phyloP scores from a whole-genome alignment of 768 basidiomycete species.

The Suillus weaverae region DNA sequence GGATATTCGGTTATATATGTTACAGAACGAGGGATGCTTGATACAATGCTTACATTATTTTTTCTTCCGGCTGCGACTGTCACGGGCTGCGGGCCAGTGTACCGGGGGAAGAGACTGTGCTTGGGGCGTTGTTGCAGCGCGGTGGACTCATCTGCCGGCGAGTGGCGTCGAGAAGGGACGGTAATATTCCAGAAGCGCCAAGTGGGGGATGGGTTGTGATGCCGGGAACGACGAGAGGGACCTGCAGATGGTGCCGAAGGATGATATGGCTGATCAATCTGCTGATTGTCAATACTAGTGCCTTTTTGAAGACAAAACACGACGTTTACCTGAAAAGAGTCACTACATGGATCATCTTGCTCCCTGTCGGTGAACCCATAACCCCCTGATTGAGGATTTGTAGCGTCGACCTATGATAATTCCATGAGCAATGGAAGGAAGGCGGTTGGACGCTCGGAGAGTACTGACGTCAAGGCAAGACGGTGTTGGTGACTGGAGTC shows the following conservation, averaged over 20 bases:
- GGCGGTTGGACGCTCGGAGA: background rate
- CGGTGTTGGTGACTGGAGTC: background rate
- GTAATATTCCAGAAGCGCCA: background rate
- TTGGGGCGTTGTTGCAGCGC: background rate
- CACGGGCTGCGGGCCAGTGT: background rate
- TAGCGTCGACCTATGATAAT: background rate
- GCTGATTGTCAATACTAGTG: background rate
- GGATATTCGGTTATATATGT: background rate
- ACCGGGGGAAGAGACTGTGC: background rate
- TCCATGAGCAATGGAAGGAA: background rate
- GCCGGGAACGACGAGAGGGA: background rate
- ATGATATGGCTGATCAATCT: background rate
- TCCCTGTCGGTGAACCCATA: background rate
- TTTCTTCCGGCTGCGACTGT: background rate
- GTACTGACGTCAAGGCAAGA: background rate
- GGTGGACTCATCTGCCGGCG: background rate
- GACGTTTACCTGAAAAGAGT: background rate
- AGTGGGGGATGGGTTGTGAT: background rate
- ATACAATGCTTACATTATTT: background rate
- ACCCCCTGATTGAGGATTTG: background rate
- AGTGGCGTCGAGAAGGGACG: background rate
- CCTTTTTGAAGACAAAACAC: background rate
- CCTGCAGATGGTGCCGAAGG: background rate
- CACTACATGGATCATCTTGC: background rate
- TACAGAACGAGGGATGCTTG: background rate